Evolutionary conservation across 352 stramenopile genomes (phyloP).

Genomic region (Phytophthora gonapodyides): DNA sequence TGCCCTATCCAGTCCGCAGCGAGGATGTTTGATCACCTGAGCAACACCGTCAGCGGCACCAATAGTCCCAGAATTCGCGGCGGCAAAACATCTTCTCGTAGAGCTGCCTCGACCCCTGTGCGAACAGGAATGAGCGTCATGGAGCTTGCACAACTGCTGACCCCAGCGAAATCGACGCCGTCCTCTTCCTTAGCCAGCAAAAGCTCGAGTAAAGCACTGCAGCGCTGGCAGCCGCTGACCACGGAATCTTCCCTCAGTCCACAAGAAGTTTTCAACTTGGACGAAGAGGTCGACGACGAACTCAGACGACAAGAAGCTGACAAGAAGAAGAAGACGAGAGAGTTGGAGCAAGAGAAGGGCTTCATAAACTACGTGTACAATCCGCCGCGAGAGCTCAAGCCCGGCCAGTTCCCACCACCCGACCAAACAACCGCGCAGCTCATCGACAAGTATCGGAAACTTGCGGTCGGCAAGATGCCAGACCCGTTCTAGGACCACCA

Average conservation of each 20-base stretch:
- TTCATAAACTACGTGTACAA: slow-evolving; percentile 66
- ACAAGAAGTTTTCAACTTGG: slow-evolving; percentile 17
- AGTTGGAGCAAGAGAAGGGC: slow-evolving; percentile 39
- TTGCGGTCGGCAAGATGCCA: slow-evolving; percentile 70
- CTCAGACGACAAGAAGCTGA: slow-evolving; percentile 16
- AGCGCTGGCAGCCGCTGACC: slow-evolving; percentile 12
- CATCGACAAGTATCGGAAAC: slow-evolving; percentile 85
- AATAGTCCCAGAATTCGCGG: slow-evolving; percentile 28
- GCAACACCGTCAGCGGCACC: slow-evolving; percentile 34
- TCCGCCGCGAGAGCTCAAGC: slow-evolving; percentile 49
- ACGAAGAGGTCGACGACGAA: slow-evolving; percentile 29
- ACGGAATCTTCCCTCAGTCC: slow-evolving; percentile 3
- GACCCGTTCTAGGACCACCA: slow-evolving; percentile 18
- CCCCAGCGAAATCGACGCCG: slow-evolving; percentile 34
- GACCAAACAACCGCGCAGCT: slow-evolving; percentile 71
- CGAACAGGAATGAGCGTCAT: slow-evolving; percentile 75
- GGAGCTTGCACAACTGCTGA: slow-evolving; percentile 58
- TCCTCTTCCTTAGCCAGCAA: slow-evolving; percentile 19
- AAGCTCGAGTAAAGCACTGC: slow-evolving; percentile 22
- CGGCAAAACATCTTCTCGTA: slow-evolving; percentile 21
- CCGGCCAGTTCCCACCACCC: slow-evolving; percentile 53
- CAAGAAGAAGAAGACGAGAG: slow-evolving; percentile 14
- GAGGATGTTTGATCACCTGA: slow-evolving; percentile 73
- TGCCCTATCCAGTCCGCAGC: slow-evolving; percentile 53
- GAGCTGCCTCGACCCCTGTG: slow-evolving; percentile 29